phyloP scores from a whole-genome alignment of 441 rosid genomes.

The Gossypium aridum region DNA sequence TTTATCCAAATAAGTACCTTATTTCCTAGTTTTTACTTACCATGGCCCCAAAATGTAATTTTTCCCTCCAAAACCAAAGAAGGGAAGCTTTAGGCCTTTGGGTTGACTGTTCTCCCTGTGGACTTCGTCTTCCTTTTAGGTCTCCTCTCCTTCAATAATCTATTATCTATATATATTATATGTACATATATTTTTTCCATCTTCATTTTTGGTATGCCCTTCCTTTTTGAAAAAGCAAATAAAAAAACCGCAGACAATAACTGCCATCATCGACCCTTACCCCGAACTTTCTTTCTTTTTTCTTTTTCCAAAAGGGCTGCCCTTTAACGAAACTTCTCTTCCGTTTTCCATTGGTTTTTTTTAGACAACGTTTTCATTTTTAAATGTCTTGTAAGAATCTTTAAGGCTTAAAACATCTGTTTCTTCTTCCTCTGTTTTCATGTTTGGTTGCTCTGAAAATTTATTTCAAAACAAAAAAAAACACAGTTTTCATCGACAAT shows the following conservation, averaged over 20 bases:
- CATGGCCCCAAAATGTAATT: background rate
- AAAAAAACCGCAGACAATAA: background rate
- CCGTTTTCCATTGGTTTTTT: background rate
- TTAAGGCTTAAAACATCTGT: background rate
- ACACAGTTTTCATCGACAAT: no score
- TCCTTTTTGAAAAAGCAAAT: background rate
- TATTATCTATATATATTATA: background rate
- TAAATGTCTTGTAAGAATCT: background rate
- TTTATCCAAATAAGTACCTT: no score
- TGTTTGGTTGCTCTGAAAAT: background rate
- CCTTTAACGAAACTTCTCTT: background rate
- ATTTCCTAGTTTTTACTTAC: no score
- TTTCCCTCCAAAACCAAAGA: background rate
- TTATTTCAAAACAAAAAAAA: background rate
- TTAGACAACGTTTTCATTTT: background rate
- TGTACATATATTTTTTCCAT: no score
- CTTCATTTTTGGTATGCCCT: background rate
- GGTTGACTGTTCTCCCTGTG: background rate
- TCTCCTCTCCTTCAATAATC: background rate
- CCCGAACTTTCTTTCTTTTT: background rate
- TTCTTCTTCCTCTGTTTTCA: background rate
- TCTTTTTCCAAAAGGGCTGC: background rate
- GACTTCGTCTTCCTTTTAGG: background rate
- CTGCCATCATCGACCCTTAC: background rate
- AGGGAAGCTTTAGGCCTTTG: background rate